phyloP scores from a whole-genome alignment of 495 filamentous ascomycete genomes.

The Xylaria intraflava region DNA sequence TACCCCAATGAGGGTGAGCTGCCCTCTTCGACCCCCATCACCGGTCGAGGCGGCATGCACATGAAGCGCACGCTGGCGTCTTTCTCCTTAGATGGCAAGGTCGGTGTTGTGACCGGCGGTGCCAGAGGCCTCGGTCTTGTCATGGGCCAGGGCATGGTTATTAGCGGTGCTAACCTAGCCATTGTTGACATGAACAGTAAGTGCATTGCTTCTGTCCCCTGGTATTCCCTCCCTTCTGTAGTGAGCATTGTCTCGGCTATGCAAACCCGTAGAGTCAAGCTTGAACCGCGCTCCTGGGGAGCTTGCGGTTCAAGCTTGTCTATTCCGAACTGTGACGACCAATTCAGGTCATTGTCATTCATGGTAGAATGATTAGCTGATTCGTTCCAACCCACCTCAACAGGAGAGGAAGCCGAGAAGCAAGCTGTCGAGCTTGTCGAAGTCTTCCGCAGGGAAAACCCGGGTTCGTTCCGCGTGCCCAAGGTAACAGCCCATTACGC shows the following conservation, averaged over 20 bases:
- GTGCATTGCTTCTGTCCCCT: conserved; percentile 26
- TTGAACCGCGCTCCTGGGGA: not conserved
- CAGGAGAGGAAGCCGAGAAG: conserved; percentile 77
- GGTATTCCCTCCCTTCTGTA: not conserved
- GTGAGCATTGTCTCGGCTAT: not conserved
- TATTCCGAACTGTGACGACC: not conserved
- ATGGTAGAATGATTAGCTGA: not conserved
- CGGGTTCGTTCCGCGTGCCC: conserved; percentile 56
- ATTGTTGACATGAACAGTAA: conserved; percentile 89
- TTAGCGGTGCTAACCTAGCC: conserved; percentile 80
- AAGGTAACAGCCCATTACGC: conserved; percentile 83
- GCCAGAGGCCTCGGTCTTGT: conserved; percentile 81
- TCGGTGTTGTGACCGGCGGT: conserved; percentile 77
- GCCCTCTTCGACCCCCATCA: conserved; percentile 58
- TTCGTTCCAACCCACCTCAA: not conserved
- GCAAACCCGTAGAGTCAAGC: not conserved
- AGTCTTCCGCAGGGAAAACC: conserved; percentile 69
- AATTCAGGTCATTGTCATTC: not conserved
- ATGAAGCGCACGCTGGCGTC: conserved; percentile 41
- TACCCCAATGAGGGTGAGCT: conserved; percentile 67
- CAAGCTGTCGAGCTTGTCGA: conserved; percentile 66
- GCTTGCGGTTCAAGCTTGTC: not conserved
- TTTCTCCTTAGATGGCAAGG: conserved; percentile 74
- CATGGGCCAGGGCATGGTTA: conserved; percentile 83
- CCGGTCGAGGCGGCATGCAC: conserved; percentile 59